These are phyloP conservation scores for Aspergillus ellipticus DNA, from an alignment of 495 filamentous ascomycete species.

Conservation along the genomic window DNA sequence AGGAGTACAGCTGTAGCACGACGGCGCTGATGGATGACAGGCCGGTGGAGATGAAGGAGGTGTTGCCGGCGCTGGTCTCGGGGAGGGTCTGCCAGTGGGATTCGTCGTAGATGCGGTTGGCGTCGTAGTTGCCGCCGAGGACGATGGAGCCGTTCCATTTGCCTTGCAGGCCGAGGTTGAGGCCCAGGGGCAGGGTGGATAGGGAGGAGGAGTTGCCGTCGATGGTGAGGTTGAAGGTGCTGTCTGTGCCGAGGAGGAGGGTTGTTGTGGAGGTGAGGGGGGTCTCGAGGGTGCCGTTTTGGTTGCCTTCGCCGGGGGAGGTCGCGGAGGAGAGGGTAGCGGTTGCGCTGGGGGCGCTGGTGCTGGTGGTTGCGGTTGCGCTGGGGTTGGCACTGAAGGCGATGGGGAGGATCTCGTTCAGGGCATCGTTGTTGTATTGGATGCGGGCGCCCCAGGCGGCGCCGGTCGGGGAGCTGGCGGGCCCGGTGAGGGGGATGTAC, in stretches of 20 bases:
- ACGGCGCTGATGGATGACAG: not conserved
- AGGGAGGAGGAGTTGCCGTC: not conserved
- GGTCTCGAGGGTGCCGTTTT: not conserved
- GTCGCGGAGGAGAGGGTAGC: not conserved
- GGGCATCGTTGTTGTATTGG: not conserved
- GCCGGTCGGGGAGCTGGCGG: not conserved
- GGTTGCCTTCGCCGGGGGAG: not conserved
- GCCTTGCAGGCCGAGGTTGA: not conserved
- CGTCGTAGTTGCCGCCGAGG: conserved; percentile 44
- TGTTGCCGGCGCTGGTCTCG: not conserved
- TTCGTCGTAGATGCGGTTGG: conserved; percentile 58
- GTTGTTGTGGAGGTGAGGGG: not conserved
- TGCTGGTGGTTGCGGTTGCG: not conserved
- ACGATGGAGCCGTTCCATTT: not conserved
- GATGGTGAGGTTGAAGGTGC: not conserved
- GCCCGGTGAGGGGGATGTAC: not conserved
- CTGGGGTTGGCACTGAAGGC: not conserved
- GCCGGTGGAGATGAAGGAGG: not conserved
- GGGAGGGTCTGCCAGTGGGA: conserved; percentile 8
- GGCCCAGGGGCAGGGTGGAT: not conserved
- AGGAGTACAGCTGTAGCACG: not conserved
- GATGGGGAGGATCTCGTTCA: not conserved
- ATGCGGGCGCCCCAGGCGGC: not conserved
- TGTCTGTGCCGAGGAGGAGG: conserved; percentile 1
- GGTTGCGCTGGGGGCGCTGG: not conserved